phyloP scores from a whole-genome alignment of 345 rosid species.

The Eucalyptus pauciflora region DNA sequence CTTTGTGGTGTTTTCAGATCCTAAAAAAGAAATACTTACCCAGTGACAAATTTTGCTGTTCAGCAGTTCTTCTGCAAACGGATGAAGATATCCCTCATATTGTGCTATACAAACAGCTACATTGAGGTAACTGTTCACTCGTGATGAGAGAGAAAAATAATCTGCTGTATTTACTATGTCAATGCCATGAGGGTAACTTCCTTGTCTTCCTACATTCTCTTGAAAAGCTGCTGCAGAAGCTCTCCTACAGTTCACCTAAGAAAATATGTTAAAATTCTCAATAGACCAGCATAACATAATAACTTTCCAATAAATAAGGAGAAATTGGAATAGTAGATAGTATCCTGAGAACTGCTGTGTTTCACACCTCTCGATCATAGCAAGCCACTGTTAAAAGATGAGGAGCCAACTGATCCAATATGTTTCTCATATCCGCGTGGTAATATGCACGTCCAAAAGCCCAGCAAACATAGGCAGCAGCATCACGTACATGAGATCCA shows the following conservation, averaged over 20 bases:
- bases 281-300: neutral
- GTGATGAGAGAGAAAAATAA: conserved; percentile 94
- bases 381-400: conserved; percentile 81
- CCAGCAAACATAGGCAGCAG: conserved; percentile 99
- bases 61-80: conserved; percentile 86
- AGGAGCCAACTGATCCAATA: conserved; percentile 81
- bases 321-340: neutral
- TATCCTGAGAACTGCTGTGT: neutral
- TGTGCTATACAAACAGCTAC: conserved; percentile 76
- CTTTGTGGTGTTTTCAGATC: neutral
- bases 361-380: conserved; percentile 87
- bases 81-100: conserved; percentile 74
- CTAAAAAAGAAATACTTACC: conserved; percentile 35
- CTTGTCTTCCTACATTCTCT: conserved; percentile 98
- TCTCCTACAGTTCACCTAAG: conserved; percentile 96
- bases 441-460: conserved; percentile 97
- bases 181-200: conserved; percentile 93
- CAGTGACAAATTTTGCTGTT: conserved; percentile 85
- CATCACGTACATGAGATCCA: conserved; percentile 99
- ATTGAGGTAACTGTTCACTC: conserved; percentile 68
- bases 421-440: conserved; percentile 74
- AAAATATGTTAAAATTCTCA: conserved; percentile 1
- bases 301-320: neutral
- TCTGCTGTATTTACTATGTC: conserved; percentile 93
- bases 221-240: conserved; percentile 99